Evolutionary conservation across 345 rosid genomes (phyloP), one percentile per base, ranked within the genome.

Genomic region (Eucalyptus erythrocorys): DNA sequence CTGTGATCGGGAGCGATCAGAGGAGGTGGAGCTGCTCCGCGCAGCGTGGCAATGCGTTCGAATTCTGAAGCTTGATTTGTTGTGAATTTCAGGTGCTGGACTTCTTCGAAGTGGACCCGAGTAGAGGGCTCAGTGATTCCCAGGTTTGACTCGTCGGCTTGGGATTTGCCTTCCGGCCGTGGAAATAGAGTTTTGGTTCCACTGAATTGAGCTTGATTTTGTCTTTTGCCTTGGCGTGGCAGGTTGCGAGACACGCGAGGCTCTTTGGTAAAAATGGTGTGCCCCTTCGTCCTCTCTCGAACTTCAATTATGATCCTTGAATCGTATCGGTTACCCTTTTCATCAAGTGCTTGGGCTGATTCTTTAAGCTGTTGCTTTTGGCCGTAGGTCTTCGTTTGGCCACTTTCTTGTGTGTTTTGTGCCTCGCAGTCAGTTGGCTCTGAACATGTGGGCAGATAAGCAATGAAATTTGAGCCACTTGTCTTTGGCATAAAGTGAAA

Each of bases 91-190:
- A 98, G 99, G 99, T 98, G 85, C 91, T 97, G 93, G 97, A 97
- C 92, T 98, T 93, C 91, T 97, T 97, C 86, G 96, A 93, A 50
- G 97, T 95, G 50, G 97, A 97, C 91, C 95, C 96, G 68, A 85
- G 89, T 9, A 95, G 94, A 91, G 99, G 99, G 86, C 98, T 98
- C 66, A 89, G 92, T 87, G 98, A 96, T 94, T 91, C 97, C 91
- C 99, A 98, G 99, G 99, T 97, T 76, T 76, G 82, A 40, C 82
- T 76, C 82, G 82, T 40, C 5, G 40, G 27, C 82, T 76, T 76
- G 82, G 82, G 47, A 21, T 76, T 61, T 12, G 1, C 47, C 47
- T 37, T 10, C 14, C 15, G 82, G 27, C 14, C 47, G 27, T 21
- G 82, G 27, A 40, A 76, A 37, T 76, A 5, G 82, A 88, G 88